phyloP scores from a whole-genome alignment of 1,284 basidiomycete species.

The Cryptococcus floricola region DNA sequence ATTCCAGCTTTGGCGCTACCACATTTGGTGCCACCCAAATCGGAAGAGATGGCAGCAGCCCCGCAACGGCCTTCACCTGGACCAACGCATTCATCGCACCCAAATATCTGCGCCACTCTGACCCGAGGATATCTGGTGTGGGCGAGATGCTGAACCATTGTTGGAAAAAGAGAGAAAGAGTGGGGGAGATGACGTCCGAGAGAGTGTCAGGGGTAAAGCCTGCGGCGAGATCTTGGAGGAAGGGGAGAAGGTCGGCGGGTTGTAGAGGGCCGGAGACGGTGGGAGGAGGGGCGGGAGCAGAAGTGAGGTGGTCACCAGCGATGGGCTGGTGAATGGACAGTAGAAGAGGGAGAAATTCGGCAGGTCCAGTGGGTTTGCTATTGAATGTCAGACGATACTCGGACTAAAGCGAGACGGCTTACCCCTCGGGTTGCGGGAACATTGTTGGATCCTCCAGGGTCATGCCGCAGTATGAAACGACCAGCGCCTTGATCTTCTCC shows the following conservation, averaged over 20 bases:
- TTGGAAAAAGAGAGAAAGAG: constrained; percentile 48
- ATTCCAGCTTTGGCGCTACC: constrained; percentile 49
- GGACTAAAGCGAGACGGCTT: constrained; percentile 37
- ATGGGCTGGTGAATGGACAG: constrained; percentile 57
- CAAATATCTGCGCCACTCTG: constrained; percentile 77
- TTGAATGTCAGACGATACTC: constrained; percentile 7
- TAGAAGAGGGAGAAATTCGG: constrained; percentile 71
- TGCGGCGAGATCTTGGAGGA: constrained; percentile 52
- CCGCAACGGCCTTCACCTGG: constrained; percentile 76
- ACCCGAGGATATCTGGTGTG: constrained; percentile 46
- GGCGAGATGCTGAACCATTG: constrained; percentile 45
- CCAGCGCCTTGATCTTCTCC: constrained; percentile 69
- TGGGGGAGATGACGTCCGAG: constrained; percentile 51
- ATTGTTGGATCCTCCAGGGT: constrained; percentile 83
- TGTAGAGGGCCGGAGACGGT: constrained; percentile 26
- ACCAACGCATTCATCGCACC: constrained; percentile 76
- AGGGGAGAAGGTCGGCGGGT: constrained; percentile 47
- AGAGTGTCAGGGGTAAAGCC: constrained; percentile 49
- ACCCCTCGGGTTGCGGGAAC: constrained; percentile 83
- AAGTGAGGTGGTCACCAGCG: constrained; percentile 55
- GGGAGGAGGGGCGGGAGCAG: constrained; percentile 9
- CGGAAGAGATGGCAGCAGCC: constrained; percentile 53
- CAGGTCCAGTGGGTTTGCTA: constrained; percentile 66
- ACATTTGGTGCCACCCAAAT: constrained; percentile 47
- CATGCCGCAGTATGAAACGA: constrained; percentile 87